Conservation (phyloP, 192 early-diverging fungal genomes). For the Gigaspora rosea region DNA sequence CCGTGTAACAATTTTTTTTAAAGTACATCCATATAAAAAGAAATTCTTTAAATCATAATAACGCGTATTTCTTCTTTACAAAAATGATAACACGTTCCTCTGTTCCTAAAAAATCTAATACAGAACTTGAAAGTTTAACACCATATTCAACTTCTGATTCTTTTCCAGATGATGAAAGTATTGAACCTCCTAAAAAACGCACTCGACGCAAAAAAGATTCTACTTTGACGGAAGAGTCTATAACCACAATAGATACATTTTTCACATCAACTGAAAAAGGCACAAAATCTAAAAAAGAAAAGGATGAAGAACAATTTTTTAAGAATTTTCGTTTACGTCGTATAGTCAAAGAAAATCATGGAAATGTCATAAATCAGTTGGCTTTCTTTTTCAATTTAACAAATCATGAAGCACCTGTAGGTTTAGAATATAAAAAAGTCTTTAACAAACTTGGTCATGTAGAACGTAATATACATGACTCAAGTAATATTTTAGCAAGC, state of each 20-base stretch:
- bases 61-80: neutral
- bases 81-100: conserved; percentile 13
- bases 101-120: neutral
- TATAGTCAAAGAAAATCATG: conserved; percentile 92
- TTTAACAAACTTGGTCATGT: conserved; percentile 76
- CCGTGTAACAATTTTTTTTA: too few species aligned
- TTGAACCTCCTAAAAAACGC: neutral
- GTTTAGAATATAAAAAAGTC: conserved; percentile 56
- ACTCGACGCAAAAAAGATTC: neutral
- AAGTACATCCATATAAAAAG: too few species aligned
- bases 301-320: conserved; percentile 41
- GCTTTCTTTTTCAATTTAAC: conserved; percentile 73
- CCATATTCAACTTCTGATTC: neutral
- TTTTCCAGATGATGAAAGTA: neutral
- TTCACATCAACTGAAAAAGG: neutral
- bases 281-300: neutral
- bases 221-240: neutral
- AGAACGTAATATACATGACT: conserved; percentile 63
- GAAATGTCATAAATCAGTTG: conserved; percentile 69
- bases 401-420: conserved; percentile 53
- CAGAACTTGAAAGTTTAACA: neutral
- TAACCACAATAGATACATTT: neutral
- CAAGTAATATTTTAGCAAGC: conserved; percentile 74
- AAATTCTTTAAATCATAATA: too few species aligned
- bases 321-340: conserved; percentile 76